Conservation (phyloP, 768 basidiomycete species). For the Gymnopilus junonius region DNA sequence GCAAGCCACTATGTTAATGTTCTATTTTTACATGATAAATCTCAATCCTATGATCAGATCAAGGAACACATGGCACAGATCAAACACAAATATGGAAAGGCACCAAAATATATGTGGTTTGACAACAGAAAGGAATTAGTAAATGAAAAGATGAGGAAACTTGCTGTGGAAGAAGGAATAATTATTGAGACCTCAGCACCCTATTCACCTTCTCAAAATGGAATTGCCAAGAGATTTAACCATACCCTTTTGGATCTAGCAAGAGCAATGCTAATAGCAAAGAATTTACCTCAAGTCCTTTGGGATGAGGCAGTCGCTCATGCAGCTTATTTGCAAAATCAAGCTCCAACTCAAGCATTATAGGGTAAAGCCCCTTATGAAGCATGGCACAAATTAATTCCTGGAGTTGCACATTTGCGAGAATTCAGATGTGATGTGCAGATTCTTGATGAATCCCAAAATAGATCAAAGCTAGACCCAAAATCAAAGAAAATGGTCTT, state of each 20-base stretch:
- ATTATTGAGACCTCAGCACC: constrained; percentile 11
- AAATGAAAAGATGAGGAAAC: constrained; percentile 4
- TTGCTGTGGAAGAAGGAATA: constrained; percentile 7
- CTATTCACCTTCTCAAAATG: constrained; percentile 19
- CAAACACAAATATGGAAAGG: constrained; percentile 8
- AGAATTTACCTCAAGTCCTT: constrained; percentile 25
- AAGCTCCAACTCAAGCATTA: constrained; percentile 24
- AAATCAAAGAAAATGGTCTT: constrained; percentile 21
- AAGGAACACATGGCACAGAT: constrained; percentile 15
- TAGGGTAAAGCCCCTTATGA: constrained; percentile 27
- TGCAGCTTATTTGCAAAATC: constrained; percentile 32
- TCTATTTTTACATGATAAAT: constrained; percentile 29
- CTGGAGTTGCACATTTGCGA: constrained; percentile 24
- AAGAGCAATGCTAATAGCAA: constrained; percentile 23
- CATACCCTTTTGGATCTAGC: constrained; percentile 12
- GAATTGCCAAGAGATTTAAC: constrained; percentile 17
- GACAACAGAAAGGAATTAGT: constrained; percentile 31
- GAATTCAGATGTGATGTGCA: constrained; percentile 23
- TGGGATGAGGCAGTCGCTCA: constrained; percentile 36
- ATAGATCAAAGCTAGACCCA: neutral
- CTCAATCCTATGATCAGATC: constrained; percentile 14
- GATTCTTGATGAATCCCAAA: constrained; percentile 7
- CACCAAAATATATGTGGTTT: neutral
- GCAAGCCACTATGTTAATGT: constrained; percentile 3
- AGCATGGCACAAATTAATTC: constrained; percentile 16